These are phyloP conservation scores for Pichia sp. DNA, from an alignment of 1,139 yeast species.

Conservation along the genomic window DNA sequence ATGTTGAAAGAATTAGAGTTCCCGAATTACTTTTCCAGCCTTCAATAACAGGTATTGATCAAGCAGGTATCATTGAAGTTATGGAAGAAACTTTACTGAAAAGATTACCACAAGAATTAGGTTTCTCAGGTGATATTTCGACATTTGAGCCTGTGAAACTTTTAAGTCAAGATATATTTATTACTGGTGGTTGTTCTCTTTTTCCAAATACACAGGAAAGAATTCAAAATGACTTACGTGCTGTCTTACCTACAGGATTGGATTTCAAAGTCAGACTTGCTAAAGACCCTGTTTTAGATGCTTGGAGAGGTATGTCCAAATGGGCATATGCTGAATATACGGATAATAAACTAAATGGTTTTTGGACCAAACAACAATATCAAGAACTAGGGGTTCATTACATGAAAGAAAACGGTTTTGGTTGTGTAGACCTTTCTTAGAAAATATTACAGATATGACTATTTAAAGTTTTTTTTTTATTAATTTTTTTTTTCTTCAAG, in stretches of 20 bases:
- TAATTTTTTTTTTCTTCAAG: slow-evolving; percentile 5
- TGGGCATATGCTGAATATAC: slow-evolving; percentile 46
- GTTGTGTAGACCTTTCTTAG: slow-evolving; percentile 30
- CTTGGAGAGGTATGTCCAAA: slow-evolving; percentile 92
- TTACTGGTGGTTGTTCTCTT: slow-evolving; percentile 80
- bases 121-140: slow-evolving; percentile 41
- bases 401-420: slow-evolving; percentile 78
- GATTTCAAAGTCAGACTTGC: slow-evolving; percentile 60
- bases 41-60: slow-evolving; percentile 91
- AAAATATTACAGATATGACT: not conserved
- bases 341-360: slow-evolving; percentile 6
- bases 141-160: slow-evolving; percentile 29
- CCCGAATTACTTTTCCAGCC: slow-evolving; percentile 94
- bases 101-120: slow-evolving; percentile 47
- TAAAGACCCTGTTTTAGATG: slow-evolving; percentile 60
- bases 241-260: slow-evolving; percentile 64
- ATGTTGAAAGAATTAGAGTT: slow-evolving; percentile 82
- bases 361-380: slow-evolving; percentile 62
- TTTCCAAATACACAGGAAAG: slow-evolving; percentile 64
- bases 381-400: slow-evolving; percentile 87
- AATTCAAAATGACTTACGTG: slow-evolving; percentile 55
- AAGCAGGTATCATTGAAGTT: slow-evolving; percentile 81
- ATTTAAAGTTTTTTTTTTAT: not conserved
- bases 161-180: slow-evolving; percentile 55
- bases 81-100: slow-evolving; percentile 59